Base-by-base conservation (phyloP, 805 yeast species). In the Wickerhamiella brachini region DNA sequence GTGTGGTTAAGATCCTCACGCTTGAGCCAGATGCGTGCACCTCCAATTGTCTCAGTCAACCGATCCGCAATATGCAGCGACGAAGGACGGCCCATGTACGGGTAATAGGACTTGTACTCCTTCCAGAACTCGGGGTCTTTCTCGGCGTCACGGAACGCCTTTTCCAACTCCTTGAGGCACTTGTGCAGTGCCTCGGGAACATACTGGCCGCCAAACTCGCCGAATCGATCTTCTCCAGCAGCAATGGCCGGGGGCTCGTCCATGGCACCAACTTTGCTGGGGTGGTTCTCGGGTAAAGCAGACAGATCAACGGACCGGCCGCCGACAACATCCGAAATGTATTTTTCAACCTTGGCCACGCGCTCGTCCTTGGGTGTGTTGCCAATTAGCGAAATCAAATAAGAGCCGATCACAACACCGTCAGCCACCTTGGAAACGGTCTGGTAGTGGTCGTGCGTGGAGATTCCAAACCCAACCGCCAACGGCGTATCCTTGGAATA, bases 141-240 rank as follows among this genome's bases (percentile, higher is more conserved):
- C 57, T 81, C 81, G 18, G 97, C 96, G 44, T 73, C 76, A 65
- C 85, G 89, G 65, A 89, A 94, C 3, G 87, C 97, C 50, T 66
- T 72, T 71, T 93, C 98, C 52, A 93, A 76, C 70, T 93, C 95
- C 55, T 80, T 77, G 59, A 93, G 75, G 72, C 97, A 90, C 44
- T 95, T 78, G 69, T 89, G 90, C 62, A 93, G 72, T 21, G 95
- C 86, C 72, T 93, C 99, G 41, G 99, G 99, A 42, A 93, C 98
- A 64, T 87, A 93, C 71, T 93, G 98, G 54, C 99, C 99, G 66
- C 99, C 99, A 64, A 87, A 94, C 48, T 80, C 88, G 62, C 97
- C 99, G 61, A 90, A 90, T 56, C 83, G 75, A 52, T 90, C 83
- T 15, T 54, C 53, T 12, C 54, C 47, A 8, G 51, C 51, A 24